These are phyloP conservation scores for Agrostemma githago DNA, from an alignment of 148 eudicot species.

Conservation along the genomic window DNA sequence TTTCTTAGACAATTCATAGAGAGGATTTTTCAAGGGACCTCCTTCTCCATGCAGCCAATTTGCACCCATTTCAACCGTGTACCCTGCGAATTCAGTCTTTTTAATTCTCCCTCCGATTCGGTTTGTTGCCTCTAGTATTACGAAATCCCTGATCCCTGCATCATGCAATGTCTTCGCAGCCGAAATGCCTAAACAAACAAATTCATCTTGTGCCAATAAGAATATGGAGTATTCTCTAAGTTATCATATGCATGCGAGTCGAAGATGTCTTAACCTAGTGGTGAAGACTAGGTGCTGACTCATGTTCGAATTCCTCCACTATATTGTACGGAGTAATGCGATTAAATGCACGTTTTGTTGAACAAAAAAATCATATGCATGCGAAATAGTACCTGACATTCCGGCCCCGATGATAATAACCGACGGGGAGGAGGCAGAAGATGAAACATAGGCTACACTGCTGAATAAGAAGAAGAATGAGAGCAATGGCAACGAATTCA, in stretches of 20 bases:
- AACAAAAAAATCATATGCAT: too few relatives aligned
- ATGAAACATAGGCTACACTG: constrained; percentile 8
- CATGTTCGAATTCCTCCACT: too few relatives aligned
- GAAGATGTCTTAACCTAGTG: too few relatives aligned
- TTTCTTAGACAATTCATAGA: constrained; percentile 32
- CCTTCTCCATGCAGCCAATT: constrained; percentile 38
- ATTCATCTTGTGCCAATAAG: not conserved
- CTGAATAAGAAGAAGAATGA: not conserved
- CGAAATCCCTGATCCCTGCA: constrained; percentile 24
- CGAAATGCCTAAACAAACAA: constrained; percentile 22
- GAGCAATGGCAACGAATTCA: constrained; percentile 4
- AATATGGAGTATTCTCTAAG: too few relatives aligned
- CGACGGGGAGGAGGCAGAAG: constrained; percentile 19
- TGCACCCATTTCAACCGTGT: constrained; percentile 33
- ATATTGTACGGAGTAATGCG: too few relatives aligned
- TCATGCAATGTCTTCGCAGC: constrained; percentile 28
- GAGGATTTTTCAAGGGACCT: constrained; percentile 28
- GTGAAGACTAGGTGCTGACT: too few relatives aligned
- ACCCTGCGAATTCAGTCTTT: constrained; percentile 27
- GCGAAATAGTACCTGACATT: constrained; percentile 30
- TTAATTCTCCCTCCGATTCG: constrained; percentile 33
- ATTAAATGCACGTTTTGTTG: too few relatives aligned
- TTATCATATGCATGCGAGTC: not conserved
- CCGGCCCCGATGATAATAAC: constrained; percentile 38
- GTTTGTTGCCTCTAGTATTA: constrained; percentile 30